phyloP scores from a whole-genome alignment of 176 grass and related monocot species.

The Carex cristatella region DNA sequence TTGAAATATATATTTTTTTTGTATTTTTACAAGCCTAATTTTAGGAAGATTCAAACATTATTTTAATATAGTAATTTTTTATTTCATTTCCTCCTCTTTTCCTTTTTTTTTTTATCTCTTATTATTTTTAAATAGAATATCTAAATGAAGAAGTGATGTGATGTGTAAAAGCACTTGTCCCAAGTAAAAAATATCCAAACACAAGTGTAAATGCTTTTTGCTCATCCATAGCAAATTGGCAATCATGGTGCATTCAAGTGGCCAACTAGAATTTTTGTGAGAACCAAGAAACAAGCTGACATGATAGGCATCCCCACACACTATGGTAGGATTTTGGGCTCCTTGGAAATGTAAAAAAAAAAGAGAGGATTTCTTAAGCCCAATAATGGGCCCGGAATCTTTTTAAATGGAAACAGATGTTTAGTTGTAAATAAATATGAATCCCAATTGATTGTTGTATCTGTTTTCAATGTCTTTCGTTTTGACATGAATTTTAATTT shows the following conservation, averaged over 20 bases:
- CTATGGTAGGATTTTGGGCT: not conserved
- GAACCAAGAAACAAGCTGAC: slow-evolving; percentile 7
- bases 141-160: not conserved
- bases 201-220: not conserved
- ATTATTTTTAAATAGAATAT: not conserved
- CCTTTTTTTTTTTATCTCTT: not conserved
- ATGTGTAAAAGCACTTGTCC: not conserved
- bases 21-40: too few relatives aligned
- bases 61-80: too few relatives aligned
- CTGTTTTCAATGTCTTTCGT: too few relatives aligned
- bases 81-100: not conserved
- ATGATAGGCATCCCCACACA: not conserved
- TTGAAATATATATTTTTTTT: not conserved
- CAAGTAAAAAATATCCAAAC: not conserved
- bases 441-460: too few relatives aligned
- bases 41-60: too few relatives aligned
- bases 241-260: slow-evolving; percentile 2
- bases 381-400: not conserved
- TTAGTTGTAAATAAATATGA: not conserved
- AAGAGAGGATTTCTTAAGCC: not conserved
- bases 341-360: not conserved
- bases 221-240: not conserved
- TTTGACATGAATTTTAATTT: too few relatives aligned
- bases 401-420: not conserved
- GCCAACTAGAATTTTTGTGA: not conserved